Conservation (phyloP, 2,329 filamentous ascomycete genomes). For the Alternaria postmessia region DNA sequence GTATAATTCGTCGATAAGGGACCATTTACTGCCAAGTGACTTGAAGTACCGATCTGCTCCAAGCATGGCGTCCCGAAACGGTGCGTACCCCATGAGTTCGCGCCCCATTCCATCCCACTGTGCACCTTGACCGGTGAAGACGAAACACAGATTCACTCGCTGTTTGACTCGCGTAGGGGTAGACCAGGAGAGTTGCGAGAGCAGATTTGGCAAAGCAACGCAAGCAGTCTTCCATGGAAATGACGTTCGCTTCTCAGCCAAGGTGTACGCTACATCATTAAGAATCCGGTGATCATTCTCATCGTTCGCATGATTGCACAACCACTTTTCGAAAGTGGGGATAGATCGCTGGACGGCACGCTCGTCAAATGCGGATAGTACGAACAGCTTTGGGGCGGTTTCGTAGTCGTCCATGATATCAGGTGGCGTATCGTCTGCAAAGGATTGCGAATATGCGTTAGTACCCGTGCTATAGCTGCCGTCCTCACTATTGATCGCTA, state of each 20-base stretch:
- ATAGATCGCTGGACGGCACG: conserved; percentile 8
- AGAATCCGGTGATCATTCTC: conserved; percentile 3
- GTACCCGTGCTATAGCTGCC: neutral
- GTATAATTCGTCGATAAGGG: conserved; percentile 21
- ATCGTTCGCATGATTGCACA: neutral
- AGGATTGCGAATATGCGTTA: neutral
- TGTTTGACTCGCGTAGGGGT: conserved; percentile 4
- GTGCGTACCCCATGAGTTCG: conserved; percentile 20
- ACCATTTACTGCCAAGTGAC: conserved; percentile 24
- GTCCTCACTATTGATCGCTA: neutral
- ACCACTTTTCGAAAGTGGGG: conserved; percentile 7
- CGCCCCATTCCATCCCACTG: conserved; percentile 38
- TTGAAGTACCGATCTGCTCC: conserved; percentile 20
- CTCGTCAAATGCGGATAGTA: conserved; percentile 19
- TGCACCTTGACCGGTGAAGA: conserved; percentile 47
- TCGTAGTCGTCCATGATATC: neutral
- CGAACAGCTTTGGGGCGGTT: neutral
- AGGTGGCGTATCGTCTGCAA: neutral
- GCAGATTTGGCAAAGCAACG: neutral
- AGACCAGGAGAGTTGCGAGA: conserved; percentile 6
- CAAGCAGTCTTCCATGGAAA: conserved; percentile 20
- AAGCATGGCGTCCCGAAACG: conserved; percentile 21
- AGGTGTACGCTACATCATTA: conserved; percentile 19
- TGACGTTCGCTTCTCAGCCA: conserved; percentile 12
- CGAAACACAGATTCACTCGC: conserved; percentile 9